Evolutionary conservation across 2,329 filamentous ascomycete genomes (phyloP), one percentile per base, ranked within the genome.

Genomic region (Microdochium bolleyi): DNA sequence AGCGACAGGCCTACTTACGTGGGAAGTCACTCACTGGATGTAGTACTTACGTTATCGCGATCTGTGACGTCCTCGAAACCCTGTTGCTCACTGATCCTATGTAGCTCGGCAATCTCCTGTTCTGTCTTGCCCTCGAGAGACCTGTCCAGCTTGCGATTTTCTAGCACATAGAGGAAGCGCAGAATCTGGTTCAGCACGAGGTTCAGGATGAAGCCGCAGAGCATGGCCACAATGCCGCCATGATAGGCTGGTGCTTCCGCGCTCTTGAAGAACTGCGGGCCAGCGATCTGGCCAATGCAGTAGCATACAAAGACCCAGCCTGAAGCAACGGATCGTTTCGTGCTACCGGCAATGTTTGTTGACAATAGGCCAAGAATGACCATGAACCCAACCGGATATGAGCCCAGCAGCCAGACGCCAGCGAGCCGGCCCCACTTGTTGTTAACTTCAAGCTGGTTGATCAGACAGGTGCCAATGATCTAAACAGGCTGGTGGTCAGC

Each of bases 61-160:
- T 73, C 70, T 9, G 70, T 72, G 48, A 70, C 61, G 49, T 73
- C 69, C 48, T 72, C 68, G 44, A 72, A 68, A 0, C 67, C 69
- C 22, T 70, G 66, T 3, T 59, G 24, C 27, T 64, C 56, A 53
- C 66, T 66, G 32, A 63, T 56, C 22, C 59, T 61, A 19, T 61
- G 61, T 52, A 66, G 55, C 16, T 62, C 63, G 3, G 61, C 60
- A 10, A 66, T 53, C 19, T 70, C 67, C 34, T 67, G 63, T 14
- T 62, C 59, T 3, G 56, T 62, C 58, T 62, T 65, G 0, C 61
- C 63, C 22, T 60, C 57, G 2, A 67, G 41, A 2, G 53, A 51
- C 37, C 49, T 49, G 14, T 70, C 62, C 30, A 66, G 60, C 24
- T 53, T 62, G 24, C 54, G 60, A 52, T 70, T 70, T 52, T 70